A percentile compares a stretch with the other conserved stretches of the same genome.
Conservation (phyloP, 768 basidiomycete genomes). For the Suillus cothurnatus region DNA sequence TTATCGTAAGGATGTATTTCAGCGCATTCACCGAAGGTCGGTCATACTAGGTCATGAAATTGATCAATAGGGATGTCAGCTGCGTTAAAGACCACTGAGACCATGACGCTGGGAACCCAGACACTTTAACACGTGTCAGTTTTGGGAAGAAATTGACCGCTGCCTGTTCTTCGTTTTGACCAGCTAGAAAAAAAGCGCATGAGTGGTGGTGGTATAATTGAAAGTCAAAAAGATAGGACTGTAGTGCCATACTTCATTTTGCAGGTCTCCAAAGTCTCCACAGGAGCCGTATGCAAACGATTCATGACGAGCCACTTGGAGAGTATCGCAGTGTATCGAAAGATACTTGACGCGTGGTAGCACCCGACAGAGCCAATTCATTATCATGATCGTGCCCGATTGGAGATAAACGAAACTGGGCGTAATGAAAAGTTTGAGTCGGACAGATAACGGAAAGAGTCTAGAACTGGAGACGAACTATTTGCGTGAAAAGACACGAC, state of each 20-base stretch:
- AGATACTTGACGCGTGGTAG: conserved; percentile 11
- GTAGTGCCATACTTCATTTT: neutral
- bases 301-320: neutral
- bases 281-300: neutral
- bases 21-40: conserved; percentile 6
- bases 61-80: conserved; percentile 12
- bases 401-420: neutral
- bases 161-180: too few relatives aligned
- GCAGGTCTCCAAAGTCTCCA: conserved; percentile 12
- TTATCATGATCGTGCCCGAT: neutral
- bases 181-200: neutral
- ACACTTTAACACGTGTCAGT: conserved; percentile 2
- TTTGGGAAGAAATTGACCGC: neutral
- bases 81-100: conserved; percentile 8
- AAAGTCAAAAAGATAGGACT: neutral
- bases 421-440: neutral
- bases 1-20: neutral
- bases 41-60: neutral
- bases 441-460: conserved; percentile 8
- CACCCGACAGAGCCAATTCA: conserved; percentile 7
- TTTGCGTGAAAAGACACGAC: neutral
- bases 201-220: neutral
- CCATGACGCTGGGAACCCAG: conserved; percentile 5
- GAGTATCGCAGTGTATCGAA: conserved; percentile 4
- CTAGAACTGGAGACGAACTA: conserved; percentile 4